Percentiles rank a stretch among this genome's conserved stretches.
Evolutionary conservation across 805 yeast species (phyloP).

Genomic region (Nakazawaea wickerhamii): DNA sequence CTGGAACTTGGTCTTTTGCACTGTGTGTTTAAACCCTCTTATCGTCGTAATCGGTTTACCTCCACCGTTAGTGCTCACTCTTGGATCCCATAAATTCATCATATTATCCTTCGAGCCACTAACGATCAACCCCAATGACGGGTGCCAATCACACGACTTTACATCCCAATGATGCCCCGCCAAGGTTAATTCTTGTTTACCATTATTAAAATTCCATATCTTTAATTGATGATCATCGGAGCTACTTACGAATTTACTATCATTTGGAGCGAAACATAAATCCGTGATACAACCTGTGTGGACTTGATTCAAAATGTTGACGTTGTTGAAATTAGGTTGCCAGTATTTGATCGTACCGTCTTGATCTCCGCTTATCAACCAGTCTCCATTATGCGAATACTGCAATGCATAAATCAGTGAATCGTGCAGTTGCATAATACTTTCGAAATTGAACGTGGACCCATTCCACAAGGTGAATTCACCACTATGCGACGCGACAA

Average conservation of each 20-base stretch:
- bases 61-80: constrained; percentile 32
- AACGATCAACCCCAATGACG: constrained; percentile 76
- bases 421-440: constrained; percentile 98
- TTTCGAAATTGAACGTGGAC: constrained; percentile 88
- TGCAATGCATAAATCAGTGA: constrained; percentile 72
- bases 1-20: constrained; percentile 82
- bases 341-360: constrained; percentile 89
- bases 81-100: constrained; percentile 94
- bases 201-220: constrained; percentile 92
- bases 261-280: constrained; percentile 84
- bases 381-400: constrained; percentile 87
- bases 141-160: constrained; percentile 96
- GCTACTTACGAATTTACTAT: constrained; percentile 86
- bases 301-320: constrained; percentile 64
- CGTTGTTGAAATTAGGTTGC: constrained; percentile 98
- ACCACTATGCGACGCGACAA: constrained; percentile 89
- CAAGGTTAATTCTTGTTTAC: constrained; percentile 71
- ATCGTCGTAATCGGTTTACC: constrained; percentile 71
- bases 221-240: constrained; percentile 89
- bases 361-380: constrained; percentile 93
- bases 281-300: constrained; percentile 84
- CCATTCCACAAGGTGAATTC: constrained; percentile 98
- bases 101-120: constrained; percentile 95
- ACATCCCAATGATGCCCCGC: constrained; percentile 99
- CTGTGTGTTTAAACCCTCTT: constrained; percentile 91